Base-by-base conservation (phyloP, 352 stramenopile species). In the Chrysophaeum taylorii region DNA sequence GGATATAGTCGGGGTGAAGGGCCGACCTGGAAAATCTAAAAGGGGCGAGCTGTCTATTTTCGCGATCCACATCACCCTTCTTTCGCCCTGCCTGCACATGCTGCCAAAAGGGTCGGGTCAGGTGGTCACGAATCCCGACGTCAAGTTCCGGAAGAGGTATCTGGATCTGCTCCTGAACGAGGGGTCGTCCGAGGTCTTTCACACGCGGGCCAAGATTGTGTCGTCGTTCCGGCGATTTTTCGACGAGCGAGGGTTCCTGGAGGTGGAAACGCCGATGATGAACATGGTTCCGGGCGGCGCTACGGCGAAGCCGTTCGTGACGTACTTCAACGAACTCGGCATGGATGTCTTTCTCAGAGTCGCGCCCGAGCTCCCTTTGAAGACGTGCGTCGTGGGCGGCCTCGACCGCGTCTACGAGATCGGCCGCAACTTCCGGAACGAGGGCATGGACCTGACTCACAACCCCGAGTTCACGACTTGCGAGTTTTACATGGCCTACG, bases 401-500 rank as follows among this genome's bases (percentile, higher is more conserved):
- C 86, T 98, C n/a, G 93, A 98, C 71, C 89, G 93, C 69, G 94
- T 99, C 2, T 99, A 98, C 73, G 94, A 99, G 81, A 94, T 99
- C 77, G 94, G 93, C 71, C 89, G 96, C 43, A 92, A 98, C 70
- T 99, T 98, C 83, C 87, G 94, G 43, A 99, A 99, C 78, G 94
- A 99, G 85, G 87, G 87, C 39, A 94, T 99, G 71, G 94, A 98
- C 77, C 82, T 96, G 64, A 98, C 93, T 7, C 94, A 99, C 85
- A 99, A 99, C 77, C 94, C 94, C 9, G 94, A 99, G 82, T 99
- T 99, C 79, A 99, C 94, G 4, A 98, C 96, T 4, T 96, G 93
- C 77, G 94, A 99, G 84, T 98, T 98, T 75, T 99, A 99, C 79
- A 79, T 89, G 81, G 94, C 95, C 9, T 99, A 99, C 76, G 94